phyloP scores from a whole-genome alignment of 108 stramenopile genomes.

The Skeletonema menzelii region DNA sequence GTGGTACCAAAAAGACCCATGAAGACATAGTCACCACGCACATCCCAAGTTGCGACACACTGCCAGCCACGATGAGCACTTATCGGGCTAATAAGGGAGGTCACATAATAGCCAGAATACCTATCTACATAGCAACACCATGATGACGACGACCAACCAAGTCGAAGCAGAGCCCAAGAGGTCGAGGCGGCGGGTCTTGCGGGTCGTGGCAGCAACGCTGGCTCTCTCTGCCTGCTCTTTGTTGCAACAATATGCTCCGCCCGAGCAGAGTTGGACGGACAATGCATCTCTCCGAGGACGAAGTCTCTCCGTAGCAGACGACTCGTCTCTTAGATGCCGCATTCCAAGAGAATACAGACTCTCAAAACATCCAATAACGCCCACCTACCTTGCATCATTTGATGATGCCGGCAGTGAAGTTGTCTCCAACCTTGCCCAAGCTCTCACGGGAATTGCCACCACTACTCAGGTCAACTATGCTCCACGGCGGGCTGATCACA shows the following conservation, averaged over 20 bases:
- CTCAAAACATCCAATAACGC: not conserved
- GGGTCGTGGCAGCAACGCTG: not conserved
- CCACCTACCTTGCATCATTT: not conserved
- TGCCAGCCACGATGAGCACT: no score
- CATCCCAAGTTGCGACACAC: no score
- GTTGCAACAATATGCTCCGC: no score
- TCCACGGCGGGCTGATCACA: not conserved
- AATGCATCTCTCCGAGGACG: not conserved
- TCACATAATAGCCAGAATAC: no score
- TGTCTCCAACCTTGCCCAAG: not conserved
- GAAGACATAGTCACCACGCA: no score
- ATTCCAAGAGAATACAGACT: not conserved
- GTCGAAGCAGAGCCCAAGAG: not conserved
- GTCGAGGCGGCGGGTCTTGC: not conserved
- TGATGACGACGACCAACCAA: no score
- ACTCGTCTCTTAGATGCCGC: not conserved
- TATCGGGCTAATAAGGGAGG: no score
- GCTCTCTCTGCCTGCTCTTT: not conserved
- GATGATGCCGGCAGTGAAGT: not conserved
- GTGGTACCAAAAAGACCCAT: no score
- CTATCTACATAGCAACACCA: no score
- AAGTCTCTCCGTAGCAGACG: not conserved
- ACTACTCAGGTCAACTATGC: not conserved
- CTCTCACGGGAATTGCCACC: not conserved
- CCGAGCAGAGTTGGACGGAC: not conserved